Percentiles rank a stretch among this genome's conserved stretches.
Evolutionary conservation across 352 stramenopile genomes (phyloP).

Genomic region (Pythium scleroteichum): DNA sequence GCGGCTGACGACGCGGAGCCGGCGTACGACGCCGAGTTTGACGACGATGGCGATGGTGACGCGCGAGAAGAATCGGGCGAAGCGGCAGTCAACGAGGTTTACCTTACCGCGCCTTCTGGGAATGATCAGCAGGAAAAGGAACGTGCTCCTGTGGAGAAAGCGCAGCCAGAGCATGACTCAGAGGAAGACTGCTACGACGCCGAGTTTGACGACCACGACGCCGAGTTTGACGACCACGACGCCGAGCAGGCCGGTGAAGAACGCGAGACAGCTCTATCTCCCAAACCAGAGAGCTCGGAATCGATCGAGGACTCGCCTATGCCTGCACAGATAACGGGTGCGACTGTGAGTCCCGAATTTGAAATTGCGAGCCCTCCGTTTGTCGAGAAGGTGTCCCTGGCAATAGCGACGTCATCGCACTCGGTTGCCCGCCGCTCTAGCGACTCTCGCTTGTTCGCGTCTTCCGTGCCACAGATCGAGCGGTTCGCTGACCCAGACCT

Average conservation of each 20-base stretch:
- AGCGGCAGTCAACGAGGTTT: too few relatives aligned
- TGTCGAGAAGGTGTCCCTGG: too few relatives aligned
- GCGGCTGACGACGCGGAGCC: slow-evolving; percentile 26
- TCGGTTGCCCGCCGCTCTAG: background rate
- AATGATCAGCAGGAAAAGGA: too few relatives aligned
- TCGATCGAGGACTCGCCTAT: background rate
- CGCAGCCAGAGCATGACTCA: background rate
- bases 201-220: slow-evolving; percentile 15
- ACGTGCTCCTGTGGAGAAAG: background rate
- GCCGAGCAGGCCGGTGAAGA: background rate
- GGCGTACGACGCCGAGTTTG: slow-evolving; percentile 33
- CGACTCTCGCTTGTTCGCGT: background rate
- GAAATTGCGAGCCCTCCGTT: too few relatives aligned
- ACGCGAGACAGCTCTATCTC: background rate
- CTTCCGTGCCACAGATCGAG: slow-evolving; percentile 14
- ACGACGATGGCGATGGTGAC: slow-evolving; percentile 12
- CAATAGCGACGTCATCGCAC: too few relatives aligned
- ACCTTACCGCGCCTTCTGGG: background rate
- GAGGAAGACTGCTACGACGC: slow-evolving; percentile 18
- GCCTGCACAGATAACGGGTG: too few relatives aligned
- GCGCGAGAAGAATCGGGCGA: too few relatives aligned
- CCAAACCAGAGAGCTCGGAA: background rate
- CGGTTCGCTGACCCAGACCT: slow-evolving; percentile 18
- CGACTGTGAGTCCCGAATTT: too few relatives aligned
- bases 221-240: background rate